These are phyloP conservation scores for Babesia sp. DNA, from an alignment of 169 alveolate genomes.

Conservation along the genomic window DNA sequence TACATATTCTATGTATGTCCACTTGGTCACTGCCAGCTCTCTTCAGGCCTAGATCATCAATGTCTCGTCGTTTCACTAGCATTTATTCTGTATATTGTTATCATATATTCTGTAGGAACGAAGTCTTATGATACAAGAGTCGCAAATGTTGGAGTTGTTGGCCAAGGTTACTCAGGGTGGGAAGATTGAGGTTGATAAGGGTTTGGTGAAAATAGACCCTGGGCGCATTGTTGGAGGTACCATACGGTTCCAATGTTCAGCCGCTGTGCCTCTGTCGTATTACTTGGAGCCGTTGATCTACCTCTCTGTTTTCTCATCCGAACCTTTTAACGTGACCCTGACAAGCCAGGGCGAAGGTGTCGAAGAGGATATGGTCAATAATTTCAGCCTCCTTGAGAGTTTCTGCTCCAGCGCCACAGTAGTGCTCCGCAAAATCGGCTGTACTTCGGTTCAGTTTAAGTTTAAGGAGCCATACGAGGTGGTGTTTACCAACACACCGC, in stretches of 20 bases:
- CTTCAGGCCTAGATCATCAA: too few species aligned
- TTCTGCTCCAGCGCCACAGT: constrained; percentile 52
- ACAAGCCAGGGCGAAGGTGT: constrained; percentile 10
- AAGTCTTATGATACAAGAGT: constrained; percentile 28
- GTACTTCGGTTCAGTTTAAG: constrained; percentile 30
- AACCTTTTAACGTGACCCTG: constrained; percentile 26
- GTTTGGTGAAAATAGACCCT: constrained; percentile 35
- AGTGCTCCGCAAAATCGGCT: constrained; percentile 45
- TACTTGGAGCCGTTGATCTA: constrained; percentile 63
- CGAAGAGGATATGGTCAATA: constrained; percentile 23
- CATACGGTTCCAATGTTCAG: constrained; percentile 32
- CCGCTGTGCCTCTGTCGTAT: constrained; percentile 43
- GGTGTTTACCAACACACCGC: constrained; percentile 43
- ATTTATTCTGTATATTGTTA: neutral
- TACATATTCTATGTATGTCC: too few species aligned
- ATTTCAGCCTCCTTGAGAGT: constrained; percentile 39
- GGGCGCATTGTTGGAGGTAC: constrained; percentile 62
- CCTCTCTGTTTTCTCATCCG: constrained; percentile 52
- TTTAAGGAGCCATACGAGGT: constrained; percentile 61
- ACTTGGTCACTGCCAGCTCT: too few species aligned
- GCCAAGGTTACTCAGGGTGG: constrained; percentile 61
- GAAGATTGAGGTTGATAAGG: constrained; percentile 39
- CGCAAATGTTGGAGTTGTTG: constrained; percentile 41
- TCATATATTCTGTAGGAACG: constrained; percentile 2
- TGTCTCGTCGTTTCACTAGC: too few species aligned